Conservation (phyloP, 257 asterid genomes). For the Cordia subcordata region DNA sequence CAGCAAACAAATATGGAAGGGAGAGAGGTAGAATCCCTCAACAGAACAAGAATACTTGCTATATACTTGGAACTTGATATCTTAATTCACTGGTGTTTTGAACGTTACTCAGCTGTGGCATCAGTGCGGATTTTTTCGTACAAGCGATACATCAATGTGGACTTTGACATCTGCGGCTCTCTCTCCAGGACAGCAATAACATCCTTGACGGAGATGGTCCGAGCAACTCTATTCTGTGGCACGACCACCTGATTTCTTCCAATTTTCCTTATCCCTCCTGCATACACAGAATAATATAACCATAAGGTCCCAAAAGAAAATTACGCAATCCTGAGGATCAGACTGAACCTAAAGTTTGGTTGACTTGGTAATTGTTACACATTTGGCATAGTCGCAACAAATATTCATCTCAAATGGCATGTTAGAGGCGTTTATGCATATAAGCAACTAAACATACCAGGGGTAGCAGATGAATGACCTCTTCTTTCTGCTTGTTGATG, state of each 20-base stretch:
- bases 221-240: slow-evolving; percentile 39
- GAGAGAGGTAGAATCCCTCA: no score
- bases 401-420: no score
- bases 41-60: no score
- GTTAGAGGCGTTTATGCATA: no score
- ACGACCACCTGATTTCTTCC: slow-evolving; percentile 55
- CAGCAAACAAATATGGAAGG: no score
- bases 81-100: neutral
- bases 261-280: slow-evolving; percentile 51
- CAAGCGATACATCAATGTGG: slow-evolving; percentile 58
- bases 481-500: slow-evolving; percentile 63
- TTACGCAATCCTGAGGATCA: neutral
- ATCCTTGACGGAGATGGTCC: slow-evolving; percentile 73
- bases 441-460: slow-evolving; percentile 44
- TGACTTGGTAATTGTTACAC: no score
- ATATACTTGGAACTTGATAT: no score
- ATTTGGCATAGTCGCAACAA: no score
- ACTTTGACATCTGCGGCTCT: slow-evolving; percentile 90
- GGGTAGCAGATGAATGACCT: slow-evolving; percentile 37
- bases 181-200: slow-evolving; percentile 80
- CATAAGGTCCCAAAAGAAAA: neutral
- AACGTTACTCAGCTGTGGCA: slow-evolving; percentile 24
- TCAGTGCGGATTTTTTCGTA: slow-evolving; percentile 43
- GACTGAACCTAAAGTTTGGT: no score
- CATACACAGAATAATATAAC: slow-evolving; percentile 1